Evolutionary conservation across 371 early-diverging fungal genomes (phyloP), one percentile per base, ranked within the genome.

Genomic region (Mortierella sp.): DNA sequence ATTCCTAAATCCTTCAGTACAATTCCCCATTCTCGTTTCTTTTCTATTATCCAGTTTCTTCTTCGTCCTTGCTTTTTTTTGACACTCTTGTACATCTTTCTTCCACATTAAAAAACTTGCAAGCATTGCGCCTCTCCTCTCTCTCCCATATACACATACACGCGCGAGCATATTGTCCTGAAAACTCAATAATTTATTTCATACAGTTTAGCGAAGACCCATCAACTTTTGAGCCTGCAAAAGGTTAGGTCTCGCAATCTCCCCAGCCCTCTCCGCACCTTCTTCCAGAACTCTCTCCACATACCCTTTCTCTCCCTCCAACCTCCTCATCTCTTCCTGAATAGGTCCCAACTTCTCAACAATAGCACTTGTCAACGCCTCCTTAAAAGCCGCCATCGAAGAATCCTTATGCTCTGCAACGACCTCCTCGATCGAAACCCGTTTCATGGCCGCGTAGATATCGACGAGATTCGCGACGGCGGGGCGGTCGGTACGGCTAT

Each of bases 391-490:
- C 60, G 92, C 91, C 68, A 88, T 93, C 71, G 93, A 91, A 28
- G 86, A 86, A 3, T 91, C 78, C 13, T 88, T 84, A 31, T 88
- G 83, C 24, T 91, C 89, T 16, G 85, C 88, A 0, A 92, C 90
- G 7, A 91, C 89, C 14, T 88, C 88, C 16, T 92, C 90, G 2
- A 90, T 74, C 0, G 83, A 72, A 9, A 89, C 81, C 10, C 89
- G 88, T 10, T 83, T 90, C 79, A 94, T 80, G 13, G 92, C 93
- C 1, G 95, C 91, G 82, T 95, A 95, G 52, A 98, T 95, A 10
- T 90, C 81, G 28, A 98, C 68, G 77, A 98, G 84, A 79, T 98
- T 98, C 45, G 95, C 91, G 10, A 98, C 93, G 19, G 97, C 98
- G 0, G 98, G 97, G 45, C 98, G 90, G 7, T 80, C 77, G 9